A percentile compares a stretch with the other conserved stretches of the same genome.
Conservation (phyloP, 202 grass and related monocot genomes). For the Setaria italica region DNA sequence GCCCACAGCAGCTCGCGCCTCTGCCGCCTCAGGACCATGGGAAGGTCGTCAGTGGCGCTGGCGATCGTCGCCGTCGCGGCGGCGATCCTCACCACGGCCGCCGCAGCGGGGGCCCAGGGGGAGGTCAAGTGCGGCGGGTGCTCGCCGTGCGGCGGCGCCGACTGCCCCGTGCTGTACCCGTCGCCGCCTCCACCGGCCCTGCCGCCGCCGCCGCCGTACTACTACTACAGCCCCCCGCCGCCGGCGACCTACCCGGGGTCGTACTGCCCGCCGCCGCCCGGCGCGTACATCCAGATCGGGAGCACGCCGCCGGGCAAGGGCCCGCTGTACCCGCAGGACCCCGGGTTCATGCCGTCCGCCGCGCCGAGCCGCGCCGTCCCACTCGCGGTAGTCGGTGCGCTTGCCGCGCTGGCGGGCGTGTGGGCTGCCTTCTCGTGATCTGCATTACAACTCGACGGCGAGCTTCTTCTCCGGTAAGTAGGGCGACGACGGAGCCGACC, state of each 20-base stretch:
- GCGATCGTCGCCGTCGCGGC: not conserved
- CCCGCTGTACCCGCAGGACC: conserved; percentile 66
- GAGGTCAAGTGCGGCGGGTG: conserved; percentile 58
- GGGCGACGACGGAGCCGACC: not conserved
- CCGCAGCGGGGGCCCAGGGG: not conserved
- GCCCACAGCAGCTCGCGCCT: not conserved
- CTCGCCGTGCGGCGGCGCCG: conserved; percentile 37
- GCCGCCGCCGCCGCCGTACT: conserved; percentile 52
- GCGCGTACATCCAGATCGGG: conserved; percentile 48
- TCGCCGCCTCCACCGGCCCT: conserved; percentile 37
- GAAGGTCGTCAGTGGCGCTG: not conserved
- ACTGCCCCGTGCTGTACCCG: conserved; percentile 47
- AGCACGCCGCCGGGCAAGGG: conserved; percentile 49
- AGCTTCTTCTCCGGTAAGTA: conserved; percentile 12
- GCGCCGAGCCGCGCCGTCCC: conserved; percentile 28
- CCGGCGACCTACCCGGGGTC: conserved; percentile 49
- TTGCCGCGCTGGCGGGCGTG: conserved; percentile 12
- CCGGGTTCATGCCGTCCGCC: conserved; percentile 51
- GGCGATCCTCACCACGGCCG: not conserved
- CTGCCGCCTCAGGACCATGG: not conserved
- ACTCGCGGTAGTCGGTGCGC: not conserved
- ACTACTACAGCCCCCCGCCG: conserved; percentile 66
- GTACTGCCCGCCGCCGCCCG: conserved; percentile 60
- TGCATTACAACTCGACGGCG: not conserved
- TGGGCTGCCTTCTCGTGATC: conserved; percentile 38